A percentile compares a stretch with the other conserved stretches of the same genome.
Conservation (phyloP, 1,284 basidiomycete genomes). For the Volvariella volvacea region DNA sequence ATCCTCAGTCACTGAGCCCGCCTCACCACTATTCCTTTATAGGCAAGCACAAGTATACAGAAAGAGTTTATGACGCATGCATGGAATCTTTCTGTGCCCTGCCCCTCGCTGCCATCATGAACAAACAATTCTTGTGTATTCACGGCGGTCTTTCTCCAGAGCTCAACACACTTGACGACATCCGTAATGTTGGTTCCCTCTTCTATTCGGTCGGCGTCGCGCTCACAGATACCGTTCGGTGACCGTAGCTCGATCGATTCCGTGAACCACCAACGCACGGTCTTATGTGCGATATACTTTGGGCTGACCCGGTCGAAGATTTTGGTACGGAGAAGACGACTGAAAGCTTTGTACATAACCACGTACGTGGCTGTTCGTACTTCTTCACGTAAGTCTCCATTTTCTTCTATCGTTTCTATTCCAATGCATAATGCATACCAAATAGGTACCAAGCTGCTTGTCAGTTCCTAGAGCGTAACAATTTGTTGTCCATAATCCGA, state of each 20-base stretch:
- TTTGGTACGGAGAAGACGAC: conserved; percentile 52
- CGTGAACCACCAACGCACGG: conserved; percentile 92
- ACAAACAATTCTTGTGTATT: conserved; percentile 96
- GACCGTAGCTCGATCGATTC: conserved; percentile 79
- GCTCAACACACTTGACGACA: conserved; percentile 75
- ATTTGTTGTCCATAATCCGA: conserved; percentile 88
- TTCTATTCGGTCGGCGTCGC: not conserved
- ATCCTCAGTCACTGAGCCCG: not conserved
- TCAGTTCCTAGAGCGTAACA: conserved; percentile 90
- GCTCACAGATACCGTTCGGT: conserved; percentile 2
- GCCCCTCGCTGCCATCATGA: conserved; percentile 90
- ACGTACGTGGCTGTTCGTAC: conserved; percentile 89
- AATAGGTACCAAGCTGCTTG: conserved; percentile 91
- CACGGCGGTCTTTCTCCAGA: conserved; percentile 97
- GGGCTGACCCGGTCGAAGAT: conserved; percentile 86
- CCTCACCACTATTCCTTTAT: not conserved
- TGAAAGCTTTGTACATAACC: conserved; percentile 76
- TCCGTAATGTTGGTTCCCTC: conserved; percentile 50
- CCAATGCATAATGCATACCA: not conserved
- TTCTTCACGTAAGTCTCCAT: conserved; percentile 77
- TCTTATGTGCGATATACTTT: conserved; percentile 91
- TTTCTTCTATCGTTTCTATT: not conserved
- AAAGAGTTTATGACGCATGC: conserved; percentile 84
- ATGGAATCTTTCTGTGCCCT: conserved; percentile 89
- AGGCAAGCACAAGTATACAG: conserved; percentile 93